Conservation (phyloP, 495 filamentous ascomycete genomes). For the Talaromyces wortmannii region DNA sequence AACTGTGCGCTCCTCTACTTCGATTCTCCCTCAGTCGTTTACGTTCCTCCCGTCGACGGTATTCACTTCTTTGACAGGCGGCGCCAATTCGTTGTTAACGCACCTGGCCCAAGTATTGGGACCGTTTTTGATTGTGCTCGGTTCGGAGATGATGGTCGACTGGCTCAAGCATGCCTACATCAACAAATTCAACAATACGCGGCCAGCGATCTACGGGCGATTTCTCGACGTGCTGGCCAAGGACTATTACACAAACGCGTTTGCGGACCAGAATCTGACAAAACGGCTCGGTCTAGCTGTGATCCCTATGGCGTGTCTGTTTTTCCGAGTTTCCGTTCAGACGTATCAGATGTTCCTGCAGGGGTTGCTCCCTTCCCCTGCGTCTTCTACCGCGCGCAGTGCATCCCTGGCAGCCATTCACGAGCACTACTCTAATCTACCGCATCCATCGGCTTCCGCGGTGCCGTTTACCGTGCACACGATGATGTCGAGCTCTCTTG, state of each 20-base stretch:
- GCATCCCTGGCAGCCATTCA: constrained; percentile 57
- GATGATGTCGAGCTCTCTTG: constrained; percentile 26
- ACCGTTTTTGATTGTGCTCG: constrained; percentile 87
- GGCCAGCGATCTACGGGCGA: constrained; percentile 78
- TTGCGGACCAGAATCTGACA: constrained; percentile 81
- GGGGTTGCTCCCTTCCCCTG: constrained; percentile 67
- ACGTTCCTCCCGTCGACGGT: constrained; percentile 67
- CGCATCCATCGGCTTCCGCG: constrained; percentile 19
- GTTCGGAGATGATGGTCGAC: constrained; percentile 94
- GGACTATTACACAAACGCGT: constrained; percentile 97
- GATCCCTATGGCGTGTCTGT: constrained; percentile 87
- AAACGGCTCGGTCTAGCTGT: constrained; percentile 87
- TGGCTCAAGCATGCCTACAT: constrained; percentile 98
- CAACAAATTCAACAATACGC: constrained; percentile 95
- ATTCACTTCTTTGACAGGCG: constrained; percentile 32
- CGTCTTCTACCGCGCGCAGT: constrained; percentile 61
- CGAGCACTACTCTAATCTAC: constrained; percentile 32
- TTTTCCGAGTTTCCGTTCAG: constrained; percentile 89
- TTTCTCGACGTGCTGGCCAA: constrained; percentile 92
- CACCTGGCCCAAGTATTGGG: constrained; percentile 85
- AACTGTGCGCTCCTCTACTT: constrained; percentile 42
- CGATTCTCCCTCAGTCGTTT: constrained; percentile 78
- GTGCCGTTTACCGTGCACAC: constrained; percentile 30
- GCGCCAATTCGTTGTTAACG: constrained; percentile 39
- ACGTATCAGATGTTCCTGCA: constrained; percentile 98